A percentile compares a stretch with the other conserved stretches of the same genome.
phyloP scores from a whole-genome alignment of 163 green algal species.

The Chloromonas sp. region DNA sequence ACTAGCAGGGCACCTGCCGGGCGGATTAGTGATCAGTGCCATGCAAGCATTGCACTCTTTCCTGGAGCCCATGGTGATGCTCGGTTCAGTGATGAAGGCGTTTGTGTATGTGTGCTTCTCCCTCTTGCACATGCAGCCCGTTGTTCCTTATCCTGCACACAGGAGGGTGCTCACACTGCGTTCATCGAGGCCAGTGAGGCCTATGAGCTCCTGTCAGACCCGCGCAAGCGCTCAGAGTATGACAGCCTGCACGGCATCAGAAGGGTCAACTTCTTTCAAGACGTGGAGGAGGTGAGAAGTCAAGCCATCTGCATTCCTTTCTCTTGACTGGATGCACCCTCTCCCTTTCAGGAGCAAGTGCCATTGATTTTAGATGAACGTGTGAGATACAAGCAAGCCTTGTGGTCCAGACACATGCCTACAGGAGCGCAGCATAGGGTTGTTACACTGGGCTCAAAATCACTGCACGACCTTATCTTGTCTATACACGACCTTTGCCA shows the following conservation, averaged over 20 bases:
- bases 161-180: slow-evolving; percentile 12
- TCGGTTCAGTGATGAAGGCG: too few species aligned
- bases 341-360: too few species aligned
- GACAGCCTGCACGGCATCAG: background rate
- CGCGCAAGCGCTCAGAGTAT: slow-evolving; percentile 11
- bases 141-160: background rate
- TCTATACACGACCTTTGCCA: too few species aligned
- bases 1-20: too few species aligned
- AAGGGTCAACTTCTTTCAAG: slow-evolving; percentile 26
- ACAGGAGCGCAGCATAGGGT: background rate
- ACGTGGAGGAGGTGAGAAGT: background rate
- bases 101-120: background rate
- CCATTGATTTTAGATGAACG: too few species aligned
- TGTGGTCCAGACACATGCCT: background rate
- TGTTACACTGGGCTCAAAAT: too few species aligned
- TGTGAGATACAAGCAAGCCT: background rate
- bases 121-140: too few species aligned
- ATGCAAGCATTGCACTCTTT: too few species aligned
- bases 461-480: too few species aligned
- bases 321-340: background rate
- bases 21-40: too few species aligned
- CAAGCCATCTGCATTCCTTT: background rate
- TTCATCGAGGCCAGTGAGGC: slow-evolving; percentile 18
- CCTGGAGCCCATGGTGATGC: too few species aligned
- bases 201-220: slow-evolving; percentile 24